Evolutionary conservation across 805 yeast genomes (phyloP), one percentile per base, ranked within the genome.

Genomic region (Ogataea philodendri): DNA sequence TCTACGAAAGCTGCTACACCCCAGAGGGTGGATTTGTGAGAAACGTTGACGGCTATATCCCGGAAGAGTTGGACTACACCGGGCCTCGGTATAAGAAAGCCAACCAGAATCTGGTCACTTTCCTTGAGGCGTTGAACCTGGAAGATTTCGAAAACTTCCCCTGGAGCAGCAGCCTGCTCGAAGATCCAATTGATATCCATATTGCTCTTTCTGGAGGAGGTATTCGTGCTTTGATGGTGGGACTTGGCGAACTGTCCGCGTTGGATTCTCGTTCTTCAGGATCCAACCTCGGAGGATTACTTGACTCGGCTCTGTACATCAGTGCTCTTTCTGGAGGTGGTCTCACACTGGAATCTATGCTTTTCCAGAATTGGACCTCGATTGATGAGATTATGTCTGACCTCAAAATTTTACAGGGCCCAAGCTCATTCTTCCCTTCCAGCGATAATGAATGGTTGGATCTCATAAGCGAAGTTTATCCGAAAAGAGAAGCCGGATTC

Each of bases 211-310:
- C 87, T 10, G 95, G 95, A 24, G 95, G 96, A 49, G 93, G 95
- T 3, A 84, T 81, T 57, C 72, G 95, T 44, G 93, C 95, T 23
- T 81, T 86, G 82, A 61, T 86, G 30, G 62, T 70, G 28, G 95
- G 94, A 11, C 94, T 94, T 5, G 95, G 95, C 21, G 76, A 77
- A 56, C 53, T 86, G n/a, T 66, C 84, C 3, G 95, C 89, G 0
- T 60, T 84, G 46, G 96, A 86, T 55, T 75, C 78, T 39, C 67
- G 93, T 46, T 74, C 89, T n/a, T n/a, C n/a, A n/a, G 59, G 41
- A 11, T 37, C 46, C 15, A 48, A 38, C 14, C 41, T 54, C 61
- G 14, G 48, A 52, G 96, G 96, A 5, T 57, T 86, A 15, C 61
- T 86, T 22, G 89, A 86, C 53, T 63, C 81, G 11, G 48, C 87